A percentile compares a stretch with the other conserved stretches of the same genome.
Evolutionary conservation across 1,139 yeast genomes (phyloP).

Genomic region (Pichia sp.): DNA sequence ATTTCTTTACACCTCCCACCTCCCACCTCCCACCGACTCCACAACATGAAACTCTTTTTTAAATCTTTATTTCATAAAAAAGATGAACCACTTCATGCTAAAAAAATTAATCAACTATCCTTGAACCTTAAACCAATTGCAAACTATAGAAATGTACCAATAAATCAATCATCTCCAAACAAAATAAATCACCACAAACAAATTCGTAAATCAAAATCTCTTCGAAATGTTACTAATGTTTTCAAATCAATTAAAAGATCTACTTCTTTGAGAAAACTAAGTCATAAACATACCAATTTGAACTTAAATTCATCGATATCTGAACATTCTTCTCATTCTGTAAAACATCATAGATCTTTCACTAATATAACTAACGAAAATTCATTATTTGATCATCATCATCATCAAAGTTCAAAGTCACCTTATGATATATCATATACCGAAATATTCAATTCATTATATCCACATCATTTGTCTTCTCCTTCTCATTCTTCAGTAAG

Average conservation of each 20-base stretch:
- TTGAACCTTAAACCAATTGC: not conserved
- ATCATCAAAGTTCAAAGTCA: not conserved
- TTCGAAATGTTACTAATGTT: not conserved
- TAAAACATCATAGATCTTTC: not conserved
- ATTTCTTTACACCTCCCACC: not conserved
- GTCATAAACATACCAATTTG: not conserved
- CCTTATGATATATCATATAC: not conserved
- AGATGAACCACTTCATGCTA: not conserved
- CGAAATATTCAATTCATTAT: not conserved
- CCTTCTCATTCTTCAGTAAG: not conserved
- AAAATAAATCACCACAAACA: not conserved
- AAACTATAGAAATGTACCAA: not conserved
- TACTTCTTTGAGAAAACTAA: not conserved
- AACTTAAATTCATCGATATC: not conserved
- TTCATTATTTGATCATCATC: not conserved
- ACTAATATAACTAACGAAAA: not conserved
- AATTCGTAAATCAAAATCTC: not conserved
- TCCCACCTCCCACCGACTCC: not conserved
- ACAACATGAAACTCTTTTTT: not conserved
- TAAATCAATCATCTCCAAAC: not conserved
- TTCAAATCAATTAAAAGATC: not conserved
- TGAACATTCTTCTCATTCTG: not conserved
- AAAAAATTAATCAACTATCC: not conserved
- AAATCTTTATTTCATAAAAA: not conserved
- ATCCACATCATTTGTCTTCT: not conserved